Conservation (phyloP, 768 basidiomycete genomes). For the Hygrocybe punicea region DNA sequence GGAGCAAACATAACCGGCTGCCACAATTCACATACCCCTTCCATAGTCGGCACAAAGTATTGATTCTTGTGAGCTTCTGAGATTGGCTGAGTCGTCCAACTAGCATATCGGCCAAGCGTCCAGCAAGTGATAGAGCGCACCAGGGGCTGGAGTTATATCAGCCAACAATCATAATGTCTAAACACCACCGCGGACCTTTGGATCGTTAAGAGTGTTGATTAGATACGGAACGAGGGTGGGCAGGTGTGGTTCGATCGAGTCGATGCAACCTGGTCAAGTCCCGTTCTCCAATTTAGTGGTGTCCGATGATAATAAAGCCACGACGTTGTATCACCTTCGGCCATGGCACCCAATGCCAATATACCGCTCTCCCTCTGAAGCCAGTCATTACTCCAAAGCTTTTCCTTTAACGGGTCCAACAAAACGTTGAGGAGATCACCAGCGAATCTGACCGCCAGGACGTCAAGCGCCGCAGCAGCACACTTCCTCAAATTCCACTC, state of each 20-base stretch:
- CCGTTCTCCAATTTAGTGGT: too few species aligned
- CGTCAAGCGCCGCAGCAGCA: slow-evolving; percentile 94
- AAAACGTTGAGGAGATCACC: slow-evolving; percentile 87
- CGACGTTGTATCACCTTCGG: slow-evolving; percentile 67
- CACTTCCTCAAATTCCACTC: slow-evolving; percentile 99
- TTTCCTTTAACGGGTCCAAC: slow-evolving; percentile 85
- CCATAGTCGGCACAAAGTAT: slow-evolving; percentile 97
- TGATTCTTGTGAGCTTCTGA: slow-evolving; percentile 84
- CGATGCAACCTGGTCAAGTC: slow-evolving; percentile 79
- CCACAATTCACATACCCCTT: slow-evolving; percentile 63
- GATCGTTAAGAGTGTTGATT: slow-evolving; percentile 83
- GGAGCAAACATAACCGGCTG: neutral
- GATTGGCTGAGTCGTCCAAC: slow-evolving; percentile 87
- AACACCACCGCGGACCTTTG: slow-evolving; percentile 59
- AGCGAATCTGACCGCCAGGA: slow-evolving; percentile 90
- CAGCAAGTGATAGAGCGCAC: slow-evolving; percentile 98
- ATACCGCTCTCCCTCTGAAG: slow-evolving; percentile 93
- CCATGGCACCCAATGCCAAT: slow-evolving; percentile 94
- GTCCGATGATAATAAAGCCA: slow-evolving; percentile 2
- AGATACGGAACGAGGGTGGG: slow-evolving; percentile 92
- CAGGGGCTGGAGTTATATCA: slow-evolving; percentile 60
- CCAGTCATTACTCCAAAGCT: slow-evolving; percentile 93
- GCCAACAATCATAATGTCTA: slow-evolving; percentile 7
- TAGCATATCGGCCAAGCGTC: slow-evolving; percentile 98
- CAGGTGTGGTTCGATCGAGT: slow-evolving; percentile 90